Evolutionary conservation across 148 eudicot species (phyloP).

Genomic region (Rhododendron ferrugineum): DNA sequence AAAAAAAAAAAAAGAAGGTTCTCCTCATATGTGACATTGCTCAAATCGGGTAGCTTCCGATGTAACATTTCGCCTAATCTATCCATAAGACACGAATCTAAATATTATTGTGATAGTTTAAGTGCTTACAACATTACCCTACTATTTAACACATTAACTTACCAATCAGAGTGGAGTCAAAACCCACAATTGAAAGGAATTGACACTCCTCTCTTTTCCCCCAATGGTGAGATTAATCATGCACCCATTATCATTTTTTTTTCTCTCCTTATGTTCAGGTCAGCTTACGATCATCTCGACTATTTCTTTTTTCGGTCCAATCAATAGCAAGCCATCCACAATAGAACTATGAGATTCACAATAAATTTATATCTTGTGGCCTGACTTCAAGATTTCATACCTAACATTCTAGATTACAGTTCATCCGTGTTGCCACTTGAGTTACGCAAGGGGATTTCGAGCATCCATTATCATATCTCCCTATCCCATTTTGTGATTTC

Average conservation of each 20-base stretch:
- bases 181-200: not conserved
- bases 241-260: constrained; percentile 5
- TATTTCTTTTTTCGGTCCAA: no score
- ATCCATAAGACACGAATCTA: not conserved
- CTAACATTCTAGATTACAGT: no score
- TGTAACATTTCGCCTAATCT: not conserved
- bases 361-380: no score
- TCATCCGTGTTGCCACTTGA: no score
- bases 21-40: not conserved
- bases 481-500: constrained; percentile 36
- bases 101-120: not conserved
- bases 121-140: not conserved
- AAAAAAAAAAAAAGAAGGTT: not conserved
- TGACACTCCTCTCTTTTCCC: not conserved
- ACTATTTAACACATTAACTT: not conserved
- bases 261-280: no score
- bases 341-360: no score
- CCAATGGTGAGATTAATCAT: not conserved
- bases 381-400: no score
- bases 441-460: no score
- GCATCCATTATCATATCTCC: constrained; percentile 16
- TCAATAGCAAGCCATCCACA: no score
- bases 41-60: not conserved
- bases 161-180: not conserved
- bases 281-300: accelerated